These are phyloP conservation scores for Cladosporium velox DNA, from an alignment of 2,329 filamentous ascomycete species.

Conservation along the genomic window DNA sequence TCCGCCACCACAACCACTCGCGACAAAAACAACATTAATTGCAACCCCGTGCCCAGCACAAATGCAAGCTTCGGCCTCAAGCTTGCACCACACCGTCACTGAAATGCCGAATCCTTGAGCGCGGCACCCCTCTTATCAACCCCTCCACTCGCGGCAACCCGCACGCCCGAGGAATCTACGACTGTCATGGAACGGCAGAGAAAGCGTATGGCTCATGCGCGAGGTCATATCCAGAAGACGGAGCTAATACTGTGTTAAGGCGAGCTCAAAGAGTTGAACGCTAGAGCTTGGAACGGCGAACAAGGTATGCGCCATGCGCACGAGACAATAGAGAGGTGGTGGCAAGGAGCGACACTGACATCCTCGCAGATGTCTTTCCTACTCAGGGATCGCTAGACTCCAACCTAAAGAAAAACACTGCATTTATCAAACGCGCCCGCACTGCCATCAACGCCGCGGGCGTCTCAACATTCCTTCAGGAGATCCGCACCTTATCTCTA, in stretches of 20 bases:
- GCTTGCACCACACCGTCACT: constrained; percentile 32
- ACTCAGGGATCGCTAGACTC: constrained; percentile 84
- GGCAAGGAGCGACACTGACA: constrained; percentile 27
- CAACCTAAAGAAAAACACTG: constrained; percentile 95
- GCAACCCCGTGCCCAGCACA: constrained; percentile 20
- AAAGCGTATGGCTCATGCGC: constrained; percentile 44
- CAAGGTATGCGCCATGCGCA: constrained; percentile 59
- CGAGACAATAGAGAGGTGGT: not conserved
- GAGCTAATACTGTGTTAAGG: constrained; percentile 53
- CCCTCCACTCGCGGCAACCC: constrained; percentile 28
- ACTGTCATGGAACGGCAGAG: constrained; percentile 52
- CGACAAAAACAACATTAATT: not conserved
- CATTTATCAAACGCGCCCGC: constrained; percentile 93
- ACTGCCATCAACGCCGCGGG: constrained; percentile 82
- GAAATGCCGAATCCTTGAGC: constrained; percentile 41
- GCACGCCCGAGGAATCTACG: constrained; percentile 29
- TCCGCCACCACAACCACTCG: not conserved
- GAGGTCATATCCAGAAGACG: constrained; percentile 1
- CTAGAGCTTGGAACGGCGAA: constrained; percentile 84
- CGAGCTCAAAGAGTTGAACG: constrained; percentile 87
- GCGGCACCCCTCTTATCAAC: constrained; percentile 26
- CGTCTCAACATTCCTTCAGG: constrained; percentile 80
- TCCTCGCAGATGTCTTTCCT: constrained; percentile 69
- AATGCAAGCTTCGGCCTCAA: constrained; percentile 40
- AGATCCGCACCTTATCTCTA: constrained; percentile 85